Evolutionary conservation across 176 grass and related monocot species (phyloP), one percentile per base, ranked within the genome.

Genomic region (Leersia perrieri): DNA sequence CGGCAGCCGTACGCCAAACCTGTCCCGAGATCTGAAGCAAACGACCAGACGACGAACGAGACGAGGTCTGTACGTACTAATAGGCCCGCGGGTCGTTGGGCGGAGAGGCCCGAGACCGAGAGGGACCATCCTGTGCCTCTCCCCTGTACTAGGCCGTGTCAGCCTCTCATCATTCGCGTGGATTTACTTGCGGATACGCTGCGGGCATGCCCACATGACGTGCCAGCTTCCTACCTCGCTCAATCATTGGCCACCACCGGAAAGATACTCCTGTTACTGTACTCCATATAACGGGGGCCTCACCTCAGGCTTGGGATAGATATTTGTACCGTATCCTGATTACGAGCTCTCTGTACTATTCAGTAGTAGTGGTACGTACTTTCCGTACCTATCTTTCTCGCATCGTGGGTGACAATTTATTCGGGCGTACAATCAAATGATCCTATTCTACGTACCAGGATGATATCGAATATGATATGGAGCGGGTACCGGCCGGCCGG

Each of bases 181-280:
- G 80, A 83, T 88, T 44, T 65, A 25, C 66, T 4, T 9, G 70
- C 11, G 77, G 70, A 81, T 80, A 75, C 7, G 76, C 30, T 23
- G 16, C 23, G 15, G 16, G 47, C 47, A 44, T 18, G 44, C 53
- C 42, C 86, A 78, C 80, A 53, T 66, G 73, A 31, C 65, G 73
- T 72, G 80, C 58, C n/a, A n/a, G n/a, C n/a, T n/a, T n/a, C n/a
- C n/a, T n/a, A n/a, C n/a, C 36, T 63, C 51, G 8, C 22, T 23
- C 80, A 73, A 65, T 65, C 70, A 68, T 75, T 40, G 35, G 32
- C 4, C 47, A 23, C 9, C 22, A n/a, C 51, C 16, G 22, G 16
- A 51, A 22, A 47, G 13, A 47, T 49, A 49, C 45, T 18, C 15
- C 45, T 20, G n/a, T n/a, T n/a, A n/a, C n/a, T n/a, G n/a, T n/a